A percentile compares a stretch with the other conserved stretches of the same genome.
Evolutionary conservation across 768 basidiomycete genomes (phyloP).

Genomic region (Xanthoconium stramineum): DNA sequence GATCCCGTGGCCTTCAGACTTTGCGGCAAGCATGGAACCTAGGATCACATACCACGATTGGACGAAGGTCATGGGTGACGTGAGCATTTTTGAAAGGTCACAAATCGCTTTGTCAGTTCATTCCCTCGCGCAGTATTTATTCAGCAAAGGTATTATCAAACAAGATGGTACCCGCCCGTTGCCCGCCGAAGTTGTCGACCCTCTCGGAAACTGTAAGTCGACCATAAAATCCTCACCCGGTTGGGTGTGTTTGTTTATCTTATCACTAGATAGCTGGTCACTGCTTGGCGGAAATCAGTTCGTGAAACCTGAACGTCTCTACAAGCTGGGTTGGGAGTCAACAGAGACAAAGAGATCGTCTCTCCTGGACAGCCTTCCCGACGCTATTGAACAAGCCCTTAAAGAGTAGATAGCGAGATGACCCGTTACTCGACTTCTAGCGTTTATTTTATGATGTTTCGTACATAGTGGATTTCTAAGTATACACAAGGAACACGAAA

Average conservation of each 20-base stretch:
- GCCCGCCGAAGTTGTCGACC: conserved; percentile 33
- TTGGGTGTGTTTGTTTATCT: not conserved
- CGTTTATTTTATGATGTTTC: conserved; percentile 1
- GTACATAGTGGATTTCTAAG: not conserved
- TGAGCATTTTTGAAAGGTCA: conserved; percentile 14
- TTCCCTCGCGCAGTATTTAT: conserved; percentile 27
- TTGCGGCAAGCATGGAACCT: conserved; percentile 29
- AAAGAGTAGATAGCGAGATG: not conserved
- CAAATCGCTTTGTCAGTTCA: not conserved
- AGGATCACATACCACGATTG: conserved; percentile 31
- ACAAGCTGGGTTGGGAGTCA: conserved; percentile 40
- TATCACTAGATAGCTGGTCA: conserved; percentile 37
- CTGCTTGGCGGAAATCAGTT: conserved; percentile 38
- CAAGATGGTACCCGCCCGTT: conserved; percentile 34
- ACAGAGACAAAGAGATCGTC: conserved; percentile 25
- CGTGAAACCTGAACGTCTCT: conserved; percentile 34
- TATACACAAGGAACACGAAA: conserved; percentile 6
- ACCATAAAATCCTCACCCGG: not conserved
- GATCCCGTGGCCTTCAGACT: conserved; percentile 28
- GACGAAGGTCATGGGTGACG: conserved; percentile 36
- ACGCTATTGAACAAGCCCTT: conserved; percentile 28
- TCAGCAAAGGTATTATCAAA: conserved; percentile 32
- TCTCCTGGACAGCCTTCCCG: conserved; percentile 28
- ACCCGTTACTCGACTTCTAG: not conserved
- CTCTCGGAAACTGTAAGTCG: conserved; percentile 37